A percentile compares a stretch with the other conserved stretches of the same genome.
Evolutionary conservation across 257 asterid genomes (phyloP).

Genomic region (Gentiana macrophylla): DNA sequence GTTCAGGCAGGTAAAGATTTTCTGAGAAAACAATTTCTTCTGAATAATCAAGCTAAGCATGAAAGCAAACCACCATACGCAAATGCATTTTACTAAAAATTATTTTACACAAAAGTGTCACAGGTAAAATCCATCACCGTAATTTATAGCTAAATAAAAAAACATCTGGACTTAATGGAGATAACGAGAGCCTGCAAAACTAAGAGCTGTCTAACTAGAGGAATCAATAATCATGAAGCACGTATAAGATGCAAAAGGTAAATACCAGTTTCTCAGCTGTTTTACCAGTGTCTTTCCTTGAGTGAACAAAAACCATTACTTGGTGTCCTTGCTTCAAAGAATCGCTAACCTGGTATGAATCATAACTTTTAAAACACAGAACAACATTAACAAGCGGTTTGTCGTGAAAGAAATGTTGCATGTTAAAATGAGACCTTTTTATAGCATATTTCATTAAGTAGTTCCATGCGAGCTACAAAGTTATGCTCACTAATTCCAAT

Average conservation of each 20-base stretch:
- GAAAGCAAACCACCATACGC: too few relatives aligned
- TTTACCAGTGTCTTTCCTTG: conserved; percentile 94
- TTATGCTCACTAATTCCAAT: conserved; percentile 82
- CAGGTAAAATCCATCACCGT: not conserved
- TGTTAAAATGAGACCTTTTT: conserved; percentile 47
- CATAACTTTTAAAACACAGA: conserved; percentile 4
- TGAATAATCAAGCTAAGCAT: too few relatives aligned
- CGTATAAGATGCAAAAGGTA: not conserved
- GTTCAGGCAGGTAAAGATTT: too few relatives aligned
- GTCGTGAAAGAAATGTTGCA: conserved; percentile 5
- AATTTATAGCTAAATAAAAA: not conserved
- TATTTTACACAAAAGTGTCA: too few relatives aligned
- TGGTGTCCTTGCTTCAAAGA: conserved; percentile 85
- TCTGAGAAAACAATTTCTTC: too few relatives aligned
- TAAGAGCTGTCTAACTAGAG: not conserved
- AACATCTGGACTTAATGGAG: not conserved
- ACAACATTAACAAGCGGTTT: conserved; percentile 5
- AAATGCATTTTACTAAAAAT: too few relatives aligned
- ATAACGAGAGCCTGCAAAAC: too few relatives aligned
- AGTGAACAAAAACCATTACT: conserved; percentile 97
- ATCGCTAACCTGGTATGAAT: conserved; percentile 57
- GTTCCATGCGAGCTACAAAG: conserved; percentile 69
- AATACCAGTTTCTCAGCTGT: conserved; percentile 91
- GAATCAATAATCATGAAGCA: too few relatives aligned
- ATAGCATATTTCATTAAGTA: conserved; percentile 84